Base-by-base conservation (phyloP, 352 stramenopile genomes). In the Phytopythium aichiense region DNA sequence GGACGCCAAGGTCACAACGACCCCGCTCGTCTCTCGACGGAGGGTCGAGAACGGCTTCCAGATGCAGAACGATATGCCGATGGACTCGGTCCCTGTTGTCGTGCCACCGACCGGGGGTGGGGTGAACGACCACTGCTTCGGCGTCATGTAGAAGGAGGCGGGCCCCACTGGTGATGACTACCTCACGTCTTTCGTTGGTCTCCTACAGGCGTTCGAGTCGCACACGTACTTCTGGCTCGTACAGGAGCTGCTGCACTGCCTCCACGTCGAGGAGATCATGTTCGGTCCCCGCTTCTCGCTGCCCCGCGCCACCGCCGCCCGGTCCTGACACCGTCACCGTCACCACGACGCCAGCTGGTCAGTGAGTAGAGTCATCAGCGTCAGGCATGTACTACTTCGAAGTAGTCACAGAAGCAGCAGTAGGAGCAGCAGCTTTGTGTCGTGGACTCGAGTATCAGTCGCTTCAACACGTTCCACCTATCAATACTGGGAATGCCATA, bases 51-150 rank as follows among this genome's bases (percentile, higher is more conserved):
- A 7, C 20, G 53, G 35, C 20, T 58, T 49, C 38, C 53, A 33
- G 3, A 48, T 58, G 35, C 1, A 15, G 13, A 13, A 58, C 22
- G 53, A 49, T 35, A 28, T 13, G 25, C 33, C 35, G 35, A 43
- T 31, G 33, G 53, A 45, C 33, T 49, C 35, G 20, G 38, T 30
- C 1, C n/a, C 9, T 16, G 37, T 57, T n/a, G 51, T 30, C 12
- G 22, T 7, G 18, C 5, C 20, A 12, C 16, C 33, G 31, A 30
- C n/a, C 18, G 16, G 22, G 12, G n/a, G 35, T 15, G 53, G 53
- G 8, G n/a, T 58, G 9, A 58, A 58, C 53, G 53, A 48, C n/a
- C 53, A 58, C 53, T 58, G 53, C 53, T 58, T 58, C 25, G 53
- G 35, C 35, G 49, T 58, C 7, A 16, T 58, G n/a, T 9, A 49